Conservation (phyloP, 208 protist species). For the Leptomonas seymouri region DNA sequence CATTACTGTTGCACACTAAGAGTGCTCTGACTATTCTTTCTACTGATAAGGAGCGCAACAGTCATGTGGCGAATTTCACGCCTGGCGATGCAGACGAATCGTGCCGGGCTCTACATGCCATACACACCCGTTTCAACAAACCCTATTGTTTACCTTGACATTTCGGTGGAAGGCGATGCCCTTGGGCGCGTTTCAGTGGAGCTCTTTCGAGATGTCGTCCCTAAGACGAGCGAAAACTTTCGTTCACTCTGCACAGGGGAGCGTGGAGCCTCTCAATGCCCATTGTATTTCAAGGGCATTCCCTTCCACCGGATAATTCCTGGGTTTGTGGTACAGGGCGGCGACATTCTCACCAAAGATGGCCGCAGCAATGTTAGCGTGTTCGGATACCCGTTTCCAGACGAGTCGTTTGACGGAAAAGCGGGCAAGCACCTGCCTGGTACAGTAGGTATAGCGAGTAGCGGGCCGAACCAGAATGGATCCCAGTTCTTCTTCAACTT, state of each 20-base stretch:
- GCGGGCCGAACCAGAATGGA: slow-evolving; percentile 89
- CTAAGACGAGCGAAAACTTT: slow-evolving; percentile 96
- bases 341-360: slow-evolving; percentile 94
- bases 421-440: slow-evolving; percentile 85
- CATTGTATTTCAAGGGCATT: slow-evolving; percentile 92
- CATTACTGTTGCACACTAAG: neutral
- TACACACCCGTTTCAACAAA: slow-evolving; percentile 62
- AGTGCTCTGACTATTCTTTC: neutral
- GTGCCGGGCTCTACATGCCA: slow-evolving; percentile 58
- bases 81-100: slow-evolving; percentile 16
- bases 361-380: slow-evolving; percentile 94
- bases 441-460: slow-evolving; percentile 88
- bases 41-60: neutral
- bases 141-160: slow-evolving; percentile 86
- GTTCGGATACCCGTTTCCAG: slow-evolving; percentile 93
- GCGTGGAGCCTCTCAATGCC: slow-evolving; percentile 57
- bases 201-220: slow-evolving; percentile 92
- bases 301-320: slow-evolving; percentile 96
- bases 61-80: slow-evolving; percentile 26
- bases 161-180: slow-evolving; percentile 80
- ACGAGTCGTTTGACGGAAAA: slow-evolving; percentile 95
- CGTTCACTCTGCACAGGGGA: slow-evolving; percentile 94
- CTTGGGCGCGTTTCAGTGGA: slow-evolving; percentile 89
- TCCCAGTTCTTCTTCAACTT: slow-evolving; percentile 95
- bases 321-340: slow-evolving; percentile 95